These are phyloP conservation scores for Phascolomyces articulosus DNA, from an alignment of 371 early-diverging fungal species.

Conservation along the genomic window DNA sequence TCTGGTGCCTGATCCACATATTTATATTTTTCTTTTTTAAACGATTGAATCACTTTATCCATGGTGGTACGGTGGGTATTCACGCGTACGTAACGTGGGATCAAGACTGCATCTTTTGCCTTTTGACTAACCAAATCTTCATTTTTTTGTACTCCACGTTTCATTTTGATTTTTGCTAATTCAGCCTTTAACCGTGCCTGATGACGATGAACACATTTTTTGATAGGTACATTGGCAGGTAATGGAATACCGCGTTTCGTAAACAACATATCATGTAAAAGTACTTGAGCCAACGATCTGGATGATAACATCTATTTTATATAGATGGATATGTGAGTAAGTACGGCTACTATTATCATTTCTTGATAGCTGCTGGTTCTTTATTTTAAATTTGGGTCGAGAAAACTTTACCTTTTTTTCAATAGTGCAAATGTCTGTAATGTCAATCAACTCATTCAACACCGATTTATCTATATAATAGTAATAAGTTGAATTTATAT, in stretches of 20 bases:
- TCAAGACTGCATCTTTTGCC: slow-evolving; percentile 43
- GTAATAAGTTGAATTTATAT: background rate
- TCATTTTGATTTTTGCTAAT: slow-evolving; percentile 75
- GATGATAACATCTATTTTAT: slow-evolving; percentile 31
- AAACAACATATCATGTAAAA: slow-evolving; percentile 86
- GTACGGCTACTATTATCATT: too few species aligned
- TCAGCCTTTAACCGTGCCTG: slow-evolving; percentile 73
- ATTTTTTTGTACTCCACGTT: slow-evolving; percentile 61
- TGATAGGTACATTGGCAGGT: slow-evolving; percentile 60
- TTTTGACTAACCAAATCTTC: slow-evolving; percentile 74
- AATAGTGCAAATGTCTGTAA: slow-evolving; percentile 46
- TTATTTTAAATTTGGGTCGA: too few species aligned
- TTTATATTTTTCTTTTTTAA: slow-evolving; percentile 64
- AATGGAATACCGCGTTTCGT: slow-evolving; percentile 74
- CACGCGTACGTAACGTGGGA: slow-evolving; percentile 80
- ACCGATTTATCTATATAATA: slow-evolving; percentile 51
- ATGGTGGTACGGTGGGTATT: slow-evolving; percentile 74
- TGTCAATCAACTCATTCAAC: slow-evolving; percentile 57
- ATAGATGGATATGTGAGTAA: too few species aligned
- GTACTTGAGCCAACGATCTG: slow-evolving; percentile 58
- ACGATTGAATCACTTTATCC: slow-evolving; percentile 66
- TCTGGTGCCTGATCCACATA: slow-evolving; percentile 39
- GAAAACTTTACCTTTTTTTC: slow-evolving; percentile 64
- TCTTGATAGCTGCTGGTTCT: too few species aligned
- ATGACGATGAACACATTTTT: slow-evolving; percentile 69